Evolutionary conservation across 768 basidiomycete genomes (phyloP), one percentile per base, ranked within the genome.

Genomic region (Boletus tylopilopsis): DNA sequence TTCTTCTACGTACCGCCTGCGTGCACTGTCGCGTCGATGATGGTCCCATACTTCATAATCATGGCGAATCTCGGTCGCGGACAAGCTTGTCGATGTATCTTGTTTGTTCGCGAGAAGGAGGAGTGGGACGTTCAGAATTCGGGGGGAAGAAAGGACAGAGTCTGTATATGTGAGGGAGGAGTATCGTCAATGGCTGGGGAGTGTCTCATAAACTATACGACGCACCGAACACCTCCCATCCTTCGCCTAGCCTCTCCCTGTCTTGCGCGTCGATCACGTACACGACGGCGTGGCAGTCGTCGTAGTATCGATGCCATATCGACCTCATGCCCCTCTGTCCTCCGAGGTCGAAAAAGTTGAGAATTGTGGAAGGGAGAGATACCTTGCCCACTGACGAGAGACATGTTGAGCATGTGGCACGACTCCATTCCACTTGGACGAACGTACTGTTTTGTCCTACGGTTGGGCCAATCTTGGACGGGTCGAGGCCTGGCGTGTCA

Each of bases 221-320:
- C 89, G 49, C 68, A 96, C 95, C 94, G 59, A 99, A 98, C 8
- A 93, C 94, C 55, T 92, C 89, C 95, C 95, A 98, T 15, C 92
- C 91, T 74, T 98, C 96, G 41, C 84, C 80, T 23, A 98, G 73
- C 33, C 95, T 74, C 60, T 91, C 92, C 29, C 84, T 73, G 73
- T 99, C 95, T 55, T 87, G 81, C 9, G 94, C 92, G 66, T 99
- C 96, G 45, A 99, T 82, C 44, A 98, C 88, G 60, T 90, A 99
- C 34, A 89, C 92, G 38, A 98, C 91, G 8, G 94, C 95, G 67
- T 99, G 95, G 56, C 94, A 96, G 64, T 97, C 94, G 47, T 91
- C 87, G 66, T 95, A 97, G 70, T 99, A 99, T 48, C 81, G 76
- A 51, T 86, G 83, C 94, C 95, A 98, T 56, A 99, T 95, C 30